Conservation (phyloP, 2,329 filamentous ascomycete species). For the Ascochyta koolunga region DNA sequence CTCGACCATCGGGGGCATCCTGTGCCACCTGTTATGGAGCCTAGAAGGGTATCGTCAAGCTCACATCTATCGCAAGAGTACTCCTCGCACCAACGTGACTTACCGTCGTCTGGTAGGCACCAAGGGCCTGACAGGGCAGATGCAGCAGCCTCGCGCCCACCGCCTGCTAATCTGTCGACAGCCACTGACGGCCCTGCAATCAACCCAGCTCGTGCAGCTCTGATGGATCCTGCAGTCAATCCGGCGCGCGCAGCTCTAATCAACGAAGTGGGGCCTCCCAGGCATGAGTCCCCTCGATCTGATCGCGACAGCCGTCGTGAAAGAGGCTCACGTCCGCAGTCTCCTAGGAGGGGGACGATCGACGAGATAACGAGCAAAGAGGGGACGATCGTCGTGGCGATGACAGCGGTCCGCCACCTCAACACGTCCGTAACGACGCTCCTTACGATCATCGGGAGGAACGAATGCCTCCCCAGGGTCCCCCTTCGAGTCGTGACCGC, state of each 20-base stretch:
- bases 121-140: slow-evolving; percentile 33
- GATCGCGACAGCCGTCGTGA: slow-evolving; percentile 42
- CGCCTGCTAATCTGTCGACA: slow-evolving; percentile 18
- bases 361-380: slow-evolving; percentile 29
- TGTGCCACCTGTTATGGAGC: slow-evolving; percentile 23
- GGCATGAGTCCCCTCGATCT: slow-evolving; percentile 33
- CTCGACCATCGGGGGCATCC: slow-evolving; percentile 37
- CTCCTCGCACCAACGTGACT: slow-evolving; percentile 34
- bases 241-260: slow-evolving; percentile 53
- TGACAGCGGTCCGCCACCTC: slow-evolving; percentile 29
- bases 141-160: slow-evolving; percentile 24
- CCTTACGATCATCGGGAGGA: slow-evolving; percentile 43
- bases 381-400: slow-evolving; percentile 35
- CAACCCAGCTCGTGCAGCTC: slow-evolving; percentile 53
- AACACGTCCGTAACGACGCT: slow-evolving; percentile 34
- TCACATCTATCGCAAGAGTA: slow-evolving; percentile 33
- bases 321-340: slow-evolving; percentile 37
- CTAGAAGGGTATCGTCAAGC: slow-evolving; percentile 32
- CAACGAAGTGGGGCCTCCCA: slow-evolving; percentile 37
- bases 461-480: slow-evolving; percentile 28
- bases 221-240: slow-evolving; percentile 49
- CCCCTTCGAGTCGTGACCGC: slow-evolving; percentile 47
- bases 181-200: slow-evolving; percentile 36
- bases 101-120: slow-evolving; percentile 23
- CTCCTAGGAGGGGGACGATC: slow-evolving; percentile 35